Conservation (phyloP, 1,139 yeast genomes). For the Blastobotrys elegans region DNA sequence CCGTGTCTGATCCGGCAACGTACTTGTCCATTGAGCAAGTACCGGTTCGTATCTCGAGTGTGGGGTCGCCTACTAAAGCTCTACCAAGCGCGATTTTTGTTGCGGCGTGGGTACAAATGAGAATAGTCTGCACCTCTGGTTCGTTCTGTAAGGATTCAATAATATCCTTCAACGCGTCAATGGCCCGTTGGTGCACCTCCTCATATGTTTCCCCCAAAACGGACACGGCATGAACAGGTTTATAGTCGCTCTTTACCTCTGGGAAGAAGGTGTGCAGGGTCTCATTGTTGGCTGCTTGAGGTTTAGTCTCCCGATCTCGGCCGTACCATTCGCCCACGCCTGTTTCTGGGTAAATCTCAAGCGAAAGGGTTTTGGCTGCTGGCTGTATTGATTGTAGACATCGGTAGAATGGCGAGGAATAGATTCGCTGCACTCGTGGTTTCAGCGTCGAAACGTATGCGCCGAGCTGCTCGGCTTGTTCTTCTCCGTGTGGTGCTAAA, state of each 20-base stretch:
- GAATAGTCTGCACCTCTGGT: conserved; percentile 52
- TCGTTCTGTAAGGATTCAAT: conserved; percentile 44
- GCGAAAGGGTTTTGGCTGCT: conserved; percentile 49
- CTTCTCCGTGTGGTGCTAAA: conserved; percentile 71
- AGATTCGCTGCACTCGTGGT: conserved; percentile 55
- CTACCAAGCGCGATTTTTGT: conserved; percentile 74
- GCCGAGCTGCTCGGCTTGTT: conserved; percentile 73
- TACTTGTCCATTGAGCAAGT: conserved; percentile 57
- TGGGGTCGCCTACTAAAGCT: conserved; percentile 49
- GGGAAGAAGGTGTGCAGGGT: conserved; percentile 49
- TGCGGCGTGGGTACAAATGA: conserved; percentile 80
- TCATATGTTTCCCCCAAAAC: conserved; percentile 60
- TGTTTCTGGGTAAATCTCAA: conserved; percentile 59
- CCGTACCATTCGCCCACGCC: conserved; percentile 52
- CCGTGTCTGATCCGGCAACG: conserved; percentile 39
- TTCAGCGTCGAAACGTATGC: conserved; percentile 39
- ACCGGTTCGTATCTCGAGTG: conserved; percentile 49
- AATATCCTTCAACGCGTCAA: conserved; percentile 46
- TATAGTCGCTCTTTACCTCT: conserved; percentile 37
- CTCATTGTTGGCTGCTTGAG: conserved; percentile 44
- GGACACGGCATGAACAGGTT: conserved; percentile 52
- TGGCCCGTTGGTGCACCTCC: conserved; percentile 55
- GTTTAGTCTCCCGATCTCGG: conserved; percentile 25
- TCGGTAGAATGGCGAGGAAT: conserved; percentile 82
- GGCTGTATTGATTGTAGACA: conserved; percentile 81